Evolutionary conservation across 805 yeast genomes (phyloP), one percentile per base, ranked within the genome.

Genomic region (Priceomyces melissophilus): DNA sequence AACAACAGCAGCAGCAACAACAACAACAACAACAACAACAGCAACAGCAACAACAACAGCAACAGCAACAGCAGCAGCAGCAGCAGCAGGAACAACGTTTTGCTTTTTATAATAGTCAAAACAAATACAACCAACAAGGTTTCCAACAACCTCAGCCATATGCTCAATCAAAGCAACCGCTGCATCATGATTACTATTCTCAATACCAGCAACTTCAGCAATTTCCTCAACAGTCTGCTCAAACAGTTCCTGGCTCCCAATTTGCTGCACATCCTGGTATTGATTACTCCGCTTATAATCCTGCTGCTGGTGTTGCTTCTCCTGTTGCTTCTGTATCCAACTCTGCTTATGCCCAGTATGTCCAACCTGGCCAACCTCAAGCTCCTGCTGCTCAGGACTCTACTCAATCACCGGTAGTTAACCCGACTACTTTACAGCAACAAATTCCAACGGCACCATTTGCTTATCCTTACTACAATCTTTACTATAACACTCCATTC

Each of bases 261-360:
- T 70, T 61, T 52, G 73, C 59, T 35, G 69, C 65, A 35, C 71
- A 68, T 56, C 75, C 75, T 35, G 71, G 70, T 23, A 55, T 61
- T 35, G 76, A 70, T 50, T 70, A 70, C 57, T 56, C 65, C 32
- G 62, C 61, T 30, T 67, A 68, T 52, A 62, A 57, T 37, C 66
- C 60, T 41, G 55, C 52, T 37, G 59, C 58, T 39, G 61, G 58
- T 32, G 55, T 60, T 40, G 55, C 50, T 25, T 57, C 56, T 11
- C 53, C 59, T 39, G 53, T 58, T n/a, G 51, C 59, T 25, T 53
- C 58, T 30, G 58, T 58, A 25, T 57, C 64, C 16, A 64, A 61
- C 37, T 55, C 58, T 20, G 58, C 57, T 44, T 49, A 49, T 42
- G 52, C 50, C 10, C 63, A 57, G 45, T 57, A 55, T 42, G 49